Conservation (phyloP, 257 asterid genomes). For the Ligustrum vulgare region DNA sequence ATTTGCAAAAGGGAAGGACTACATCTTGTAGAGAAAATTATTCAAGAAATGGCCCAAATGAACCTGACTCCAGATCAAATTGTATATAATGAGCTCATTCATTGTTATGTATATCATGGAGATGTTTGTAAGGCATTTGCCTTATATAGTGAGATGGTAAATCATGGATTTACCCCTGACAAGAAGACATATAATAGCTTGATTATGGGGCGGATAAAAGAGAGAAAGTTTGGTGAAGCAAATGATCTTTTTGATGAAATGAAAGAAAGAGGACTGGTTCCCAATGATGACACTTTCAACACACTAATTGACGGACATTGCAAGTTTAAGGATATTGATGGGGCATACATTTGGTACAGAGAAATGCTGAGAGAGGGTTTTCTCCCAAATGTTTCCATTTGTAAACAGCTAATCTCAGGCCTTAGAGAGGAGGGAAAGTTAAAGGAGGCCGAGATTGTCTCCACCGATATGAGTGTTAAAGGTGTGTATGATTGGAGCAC, state of each 20-base stretch:
- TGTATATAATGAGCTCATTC: slow-evolving; percentile 62
- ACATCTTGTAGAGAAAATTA: slow-evolving; percentile 48
- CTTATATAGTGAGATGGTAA: slow-evolving; percentile 52
- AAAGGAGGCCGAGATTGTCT: slow-evolving; percentile 47
- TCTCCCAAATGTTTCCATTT: slow-evolving; percentile 43
- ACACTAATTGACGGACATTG: slow-evolving; percentile 61
- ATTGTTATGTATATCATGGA: slow-evolving; percentile 48
- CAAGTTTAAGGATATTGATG: slow-evolving; percentile 49
- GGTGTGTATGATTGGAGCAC: slow-evolving; percentile 41
- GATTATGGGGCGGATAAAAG: slow-evolving; percentile 54
- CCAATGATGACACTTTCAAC: slow-evolving; percentile 51
- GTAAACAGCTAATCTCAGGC: slow-evolving; percentile 52
- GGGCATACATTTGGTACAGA: slow-evolving; percentile 65
- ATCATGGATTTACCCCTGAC: slow-evolving; percentile 49
- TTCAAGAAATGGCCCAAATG: slow-evolving; percentile 51
- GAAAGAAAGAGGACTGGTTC: slow-evolving; percentile 51
- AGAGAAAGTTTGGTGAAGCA: slow-evolving; percentile 45
- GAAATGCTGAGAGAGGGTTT: slow-evolving; percentile 55
- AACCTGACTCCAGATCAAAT: slow-evolving; percentile 59
- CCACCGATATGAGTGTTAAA: slow-evolving; percentile 63
- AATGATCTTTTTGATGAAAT: slow-evolving; percentile 50
- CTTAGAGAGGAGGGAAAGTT: slow-evolving; percentile 52
- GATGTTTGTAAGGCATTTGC: slow-evolving; percentile 44
- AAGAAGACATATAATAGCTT: slow-evolving; percentile 67
- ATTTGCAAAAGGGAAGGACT: slow-evolving; percentile 40